Evolutionary conservation across 2,329 filamentous ascomycete species (phyloP), one percentile per base, ranked within the genome.

Genomic region (Fusarium gaditjirri): DNA sequence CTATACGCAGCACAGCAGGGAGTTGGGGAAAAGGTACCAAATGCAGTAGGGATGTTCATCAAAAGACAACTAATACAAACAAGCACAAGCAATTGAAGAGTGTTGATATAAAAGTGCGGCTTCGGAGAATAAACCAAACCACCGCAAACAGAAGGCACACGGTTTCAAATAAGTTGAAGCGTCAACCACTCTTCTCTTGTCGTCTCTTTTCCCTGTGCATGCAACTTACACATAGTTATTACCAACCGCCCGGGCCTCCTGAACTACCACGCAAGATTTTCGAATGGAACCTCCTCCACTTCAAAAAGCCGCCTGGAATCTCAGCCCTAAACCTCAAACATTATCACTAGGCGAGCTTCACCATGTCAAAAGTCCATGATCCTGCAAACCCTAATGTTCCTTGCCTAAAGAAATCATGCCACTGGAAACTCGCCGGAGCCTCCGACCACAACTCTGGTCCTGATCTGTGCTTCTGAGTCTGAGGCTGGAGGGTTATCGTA

Each of bases 41-140:
- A 60, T 67, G 19, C 16, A 47, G 36, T 61, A 67, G 47, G 36
- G 65, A 50, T 67, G 33, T 21, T 59, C 38, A n/a, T 36, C 13
- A 27, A 42, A 11, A 29, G 29, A 49, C 23, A 66, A 27, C 27
- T 46, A 35, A 21, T 21, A 7, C 31, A 49, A 42, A 19, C 27
- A 49, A 43, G 41, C 31, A 19, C 27, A 49, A 43, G 41, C 31
- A 25, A 29, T 41, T 59, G 29, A 61, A 39, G 19, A 49, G 62
- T 23, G 27, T 29, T 53, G 19, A n/a, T 33, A 47, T 49, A 23
- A 23, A 52, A 33, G 31, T 43, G 35, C 49, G 43, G 43, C 36
- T 61, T 70, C 65, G 60, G 56, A 57, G 61, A 70, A 70, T 70
- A 67, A 71, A 66, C 39, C 69, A 60, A 65, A 52, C 46, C 36